phyloP scores from a whole-genome alignment of 352 stramenopile genomes.

The Globisporangium cystogenes region DNA sequence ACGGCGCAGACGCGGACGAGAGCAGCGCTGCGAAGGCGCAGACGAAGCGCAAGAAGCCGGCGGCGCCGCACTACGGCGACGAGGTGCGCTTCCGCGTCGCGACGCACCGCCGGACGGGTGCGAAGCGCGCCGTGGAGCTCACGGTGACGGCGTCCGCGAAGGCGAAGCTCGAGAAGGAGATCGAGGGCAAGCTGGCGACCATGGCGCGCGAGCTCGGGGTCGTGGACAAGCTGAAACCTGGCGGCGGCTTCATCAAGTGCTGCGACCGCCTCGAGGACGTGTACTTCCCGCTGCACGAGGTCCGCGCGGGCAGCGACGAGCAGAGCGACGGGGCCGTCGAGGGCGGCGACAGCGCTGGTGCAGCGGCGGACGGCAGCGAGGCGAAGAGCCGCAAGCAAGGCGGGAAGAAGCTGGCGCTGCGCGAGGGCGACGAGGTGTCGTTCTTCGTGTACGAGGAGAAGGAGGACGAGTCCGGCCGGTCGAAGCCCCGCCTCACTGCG shows the following conservation, averaged over 20 bases:
- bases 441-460: conserved; percentile 76
- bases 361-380: conserved; percentile 1
- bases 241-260: conserved; percentile 69
- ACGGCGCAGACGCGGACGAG: conserved; percentile 6
- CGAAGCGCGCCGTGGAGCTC: conserved; percentile 62
- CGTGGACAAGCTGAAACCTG: conserved; percentile 51
- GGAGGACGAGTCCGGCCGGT: conserved; percentile 32
- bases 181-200: conserved; percentile 51
- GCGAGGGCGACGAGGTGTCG: conserved; percentile 68
- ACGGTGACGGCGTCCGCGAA: conserved; percentile 46
- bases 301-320: conserved; percentile 25
- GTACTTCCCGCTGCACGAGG: conserved; percentile 68
- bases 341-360: conserved; percentile 11
- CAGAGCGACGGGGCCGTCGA: neutral
- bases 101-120: conserved; percentile 58
- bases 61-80: conserved; percentile 53
- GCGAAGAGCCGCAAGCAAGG: conserved; percentile 3
- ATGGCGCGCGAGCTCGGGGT: conserved; percentile 56
- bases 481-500: conserved; percentile 40
- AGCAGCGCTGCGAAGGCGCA: conserved; percentile 11
- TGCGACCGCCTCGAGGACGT: conserved; percentile 59
- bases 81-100: conserved; percentile 71
- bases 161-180: conserved; percentile 62
- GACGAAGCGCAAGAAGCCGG: conserved; percentile 8
- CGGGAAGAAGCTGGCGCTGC: conserved; percentile 17